These are phyloP conservation scores for Eleusine indica DNA, from an alignment of 176 grass and related monocot genomes.

Conservation along the genomic window DNA sequence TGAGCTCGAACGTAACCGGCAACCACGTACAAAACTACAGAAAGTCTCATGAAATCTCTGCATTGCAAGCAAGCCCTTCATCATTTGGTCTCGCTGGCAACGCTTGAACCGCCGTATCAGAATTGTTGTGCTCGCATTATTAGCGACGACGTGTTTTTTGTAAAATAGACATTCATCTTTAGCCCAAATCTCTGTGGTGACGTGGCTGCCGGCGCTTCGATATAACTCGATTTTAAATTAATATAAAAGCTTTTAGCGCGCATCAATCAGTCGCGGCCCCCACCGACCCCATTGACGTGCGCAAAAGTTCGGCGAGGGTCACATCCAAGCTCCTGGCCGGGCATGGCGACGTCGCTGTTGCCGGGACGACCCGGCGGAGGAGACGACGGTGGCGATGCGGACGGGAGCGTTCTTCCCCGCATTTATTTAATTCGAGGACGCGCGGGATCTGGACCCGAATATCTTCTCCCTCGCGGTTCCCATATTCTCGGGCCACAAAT, in stretches of 20 bases:
- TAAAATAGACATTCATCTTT: not conserved
- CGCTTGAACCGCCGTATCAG: not conserved
- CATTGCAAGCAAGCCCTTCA: not conserved
- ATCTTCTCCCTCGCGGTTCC: constrained; percentile 11
- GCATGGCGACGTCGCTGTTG: constrained; percentile 32
- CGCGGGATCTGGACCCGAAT: not conserved
- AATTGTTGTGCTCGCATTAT: constrained; percentile 12
- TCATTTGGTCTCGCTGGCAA: not conserved
- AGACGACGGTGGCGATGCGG: constrained; percentile 4
- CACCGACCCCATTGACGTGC: constrained; percentile 5
- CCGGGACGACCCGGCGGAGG: constrained; percentile 6
- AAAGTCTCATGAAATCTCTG: not conserved
- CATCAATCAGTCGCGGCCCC: not conserved
- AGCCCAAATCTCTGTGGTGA: constrained; percentile 10
- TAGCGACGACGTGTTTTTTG: not conserved
- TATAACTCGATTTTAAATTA: too few relatives aligned
- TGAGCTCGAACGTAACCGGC: not conserved
- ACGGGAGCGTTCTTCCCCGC: not conserved
- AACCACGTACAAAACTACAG: not conserved
- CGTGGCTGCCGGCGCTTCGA: not conserved
- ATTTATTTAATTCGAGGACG: not conserved
- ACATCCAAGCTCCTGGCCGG: constrained; percentile 14
- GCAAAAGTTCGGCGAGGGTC: constrained; percentile 38
- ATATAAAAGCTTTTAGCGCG: too few relatives aligned
- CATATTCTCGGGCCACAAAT: not conserved